A percentile compares a stretch with the other conserved stretches of the same genome.
These are phyloP conservation scores for Macrotyloma uniflorum DNA, from an alignment of 306 rosid species.

Conservation along the genomic window DNA sequence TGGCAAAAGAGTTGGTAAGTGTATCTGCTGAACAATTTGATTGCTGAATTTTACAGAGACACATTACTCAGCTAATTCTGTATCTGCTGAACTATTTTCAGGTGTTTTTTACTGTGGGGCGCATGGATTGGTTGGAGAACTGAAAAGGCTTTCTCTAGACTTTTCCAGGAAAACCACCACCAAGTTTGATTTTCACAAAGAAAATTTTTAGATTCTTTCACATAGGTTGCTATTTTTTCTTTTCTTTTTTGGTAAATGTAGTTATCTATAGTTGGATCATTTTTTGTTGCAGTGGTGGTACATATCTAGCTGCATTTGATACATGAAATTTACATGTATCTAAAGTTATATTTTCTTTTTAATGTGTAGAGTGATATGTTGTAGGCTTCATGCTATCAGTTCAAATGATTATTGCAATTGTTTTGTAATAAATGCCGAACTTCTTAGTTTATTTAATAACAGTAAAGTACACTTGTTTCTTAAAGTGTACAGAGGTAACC, in stretches of 20 bases:
- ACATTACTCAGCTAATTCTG: not conserved
- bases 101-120: slow-evolving; percentile 94
- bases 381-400: not conserved
- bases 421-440: not conserved
- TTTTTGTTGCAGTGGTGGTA: slow-evolving; percentile 32
- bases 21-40: slow-evolving; percentile 23
- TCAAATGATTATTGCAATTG: not conserved
- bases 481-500: not conserved
- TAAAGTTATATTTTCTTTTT: not conserved
- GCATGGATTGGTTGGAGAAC: slow-evolving; percentile 69
- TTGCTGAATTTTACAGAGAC: not conserved
- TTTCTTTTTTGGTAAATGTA: not conserved
- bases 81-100: slow-evolving; percentile 22
- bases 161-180: slow-evolving; percentile 80
- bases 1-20: slow-evolving; percentile 74
- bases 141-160: slow-evolving; percentile 63
- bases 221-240: not conserved
- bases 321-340: slow-evolving; percentile 1
- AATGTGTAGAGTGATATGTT: not conserved
- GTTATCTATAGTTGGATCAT: slow-evolving; percentile 17
- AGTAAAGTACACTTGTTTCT: not conserved
- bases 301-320: slow-evolving; percentile 11
- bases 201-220: slow-evolving; percentile 59
- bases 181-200: slow-evolving; percentile 91
- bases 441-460: not conserved